Percentiles rank a stretch among this genome's conserved stretches.
phyloP scores from a whole-genome alignment of 805 yeast genomes.

The Nakazawaea ernobii region DNA sequence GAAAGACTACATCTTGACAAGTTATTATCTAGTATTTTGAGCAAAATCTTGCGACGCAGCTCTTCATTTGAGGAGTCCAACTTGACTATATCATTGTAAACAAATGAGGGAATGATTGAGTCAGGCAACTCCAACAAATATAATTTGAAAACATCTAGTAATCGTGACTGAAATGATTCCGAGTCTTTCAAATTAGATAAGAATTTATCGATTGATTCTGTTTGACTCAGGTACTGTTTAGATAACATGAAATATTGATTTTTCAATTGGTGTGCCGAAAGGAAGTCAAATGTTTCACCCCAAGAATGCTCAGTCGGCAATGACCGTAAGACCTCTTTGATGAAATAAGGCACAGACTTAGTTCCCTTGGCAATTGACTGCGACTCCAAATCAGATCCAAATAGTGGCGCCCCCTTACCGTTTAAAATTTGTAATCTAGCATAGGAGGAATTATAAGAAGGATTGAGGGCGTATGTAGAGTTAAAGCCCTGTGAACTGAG shows the following conservation, averaged over 20 bases:
- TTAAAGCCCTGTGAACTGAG: background rate
- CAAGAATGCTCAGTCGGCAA: background rate
- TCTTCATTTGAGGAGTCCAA: background rate
- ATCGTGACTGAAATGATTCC: background rate
- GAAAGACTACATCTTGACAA: slow-evolving; percentile 2
- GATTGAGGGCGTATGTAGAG: background rate
- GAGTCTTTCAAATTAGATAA: background rate
- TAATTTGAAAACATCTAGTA: background rate
- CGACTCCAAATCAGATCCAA: slow-evolving; percentile 7
- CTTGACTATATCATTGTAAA: background rate
- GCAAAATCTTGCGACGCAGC: background rate
- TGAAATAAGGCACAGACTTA: background rate
- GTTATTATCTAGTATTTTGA: background rate
- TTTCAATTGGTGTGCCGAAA: background rate
- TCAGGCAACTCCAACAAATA: slow-evolving; percentile 5
- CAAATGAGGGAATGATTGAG: slow-evolving; percentile 1
- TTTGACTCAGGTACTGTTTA: background rate
- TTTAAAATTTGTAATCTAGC: background rate
- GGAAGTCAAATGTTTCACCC: background rate
- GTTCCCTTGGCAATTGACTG: background rate
- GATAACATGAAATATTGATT: background rate
- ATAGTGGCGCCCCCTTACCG: background rate
- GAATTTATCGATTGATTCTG: background rate
- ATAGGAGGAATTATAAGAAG: background rate
- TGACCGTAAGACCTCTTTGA: background rate